Base-by-base conservation (phyloP, 2,329 filamentous ascomycete genomes). In the Diaporthe helianthi region DNA sequence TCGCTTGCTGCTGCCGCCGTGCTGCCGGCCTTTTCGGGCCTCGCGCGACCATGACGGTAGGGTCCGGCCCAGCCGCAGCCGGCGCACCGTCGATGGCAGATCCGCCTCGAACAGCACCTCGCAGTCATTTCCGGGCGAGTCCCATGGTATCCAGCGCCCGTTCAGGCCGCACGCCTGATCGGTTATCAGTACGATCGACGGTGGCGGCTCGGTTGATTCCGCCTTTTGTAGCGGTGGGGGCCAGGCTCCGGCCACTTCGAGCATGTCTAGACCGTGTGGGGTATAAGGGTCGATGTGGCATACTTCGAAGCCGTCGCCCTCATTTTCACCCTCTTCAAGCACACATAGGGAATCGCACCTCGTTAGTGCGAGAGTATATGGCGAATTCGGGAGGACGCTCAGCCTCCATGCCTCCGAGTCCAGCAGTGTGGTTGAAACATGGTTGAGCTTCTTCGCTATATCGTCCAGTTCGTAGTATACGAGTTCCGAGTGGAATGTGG, bases 51-150 rank as follows among this genome's bases (percentile, higher is more conserved):
- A 90, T 1, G 79, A 76, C 2, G 86, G 84, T n/a, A 87, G 83
- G 6, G 85, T 87, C 38, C 79, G 81, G 0, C 84, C 86, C 10
- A 80, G 81, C 6, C 83, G 82, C 68, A 92, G 86, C 68, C 83
- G 85, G 24, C 88, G 80, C 47, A 92, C 81, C 0, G 88, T 87
- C 5, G 82, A 80, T 0, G 83, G 80, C n/a, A 92, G 79, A 46
- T 84, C 79, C 0, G 85, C 88, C 70, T 88, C 84, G 67, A 91
- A 88, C 1, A 90, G 74, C 1, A 83, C 73, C 53, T 81, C 76
- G 53, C 85, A 80, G 33, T 83, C 80, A 44, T 76, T 77, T 24
- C 81, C 81, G 0, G 76, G 77, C 17, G 79, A 77, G 51, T 78
- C 77, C 75, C 80, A 81, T 0, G 86, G 83, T 19, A 84, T 76